Evolutionary conservation across 2,329 filamentous ascomycete species (phyloP), one percentile per base, ranked within the genome.

Genomic region (Orbilia blumenaviensis): DNA sequence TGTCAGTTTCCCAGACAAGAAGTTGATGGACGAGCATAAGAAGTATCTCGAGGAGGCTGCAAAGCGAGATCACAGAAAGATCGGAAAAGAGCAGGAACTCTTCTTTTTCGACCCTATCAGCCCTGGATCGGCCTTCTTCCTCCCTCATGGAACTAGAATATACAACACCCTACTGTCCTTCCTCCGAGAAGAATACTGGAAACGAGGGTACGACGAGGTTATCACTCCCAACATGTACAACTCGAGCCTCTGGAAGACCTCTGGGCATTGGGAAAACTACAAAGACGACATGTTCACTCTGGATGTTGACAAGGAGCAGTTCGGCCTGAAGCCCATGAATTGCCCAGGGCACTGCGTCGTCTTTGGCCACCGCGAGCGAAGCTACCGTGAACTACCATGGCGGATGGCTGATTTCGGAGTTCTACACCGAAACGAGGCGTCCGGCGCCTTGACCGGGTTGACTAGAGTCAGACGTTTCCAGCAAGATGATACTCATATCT

Each of bases 161-260:
- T 96, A 96, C 86, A 97, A 97, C 82, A 90, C 92, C 25, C 86
- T 99, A 8, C 89, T 93, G 83, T 86, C 88, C 16, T 92, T 95
- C 82, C 87, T 99, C 78, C 89, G 92, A 78, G 87, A 91, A 54
- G 91, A 98, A 83, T 99, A 98, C 86, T 93, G 92, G 87, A 92
- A 92, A 82, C 92, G 95, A 78, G 93, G 92, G 52, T 99, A 98
- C 83, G 90, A 94, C 81, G 95, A 99, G 84, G 95, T 99, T 77
- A 92, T 94, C 82, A 93, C 94, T 2, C 95, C 95, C 60, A 98
- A 95, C 85, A 96, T 99, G 91, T 99, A 91, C 86, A 96, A 97
- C 82, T 89, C 93, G 10, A 88, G 92, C 5, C 85, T 98, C 12
- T 98, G 95, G 95, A 95, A 97, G 85, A 91, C 89, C 21, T 97